Evolutionary conservation across 176 grass and related monocot genomes (phyloP), one percentile per base, ranked within the genome.

Genomic region (Musa beccarii): DNA sequence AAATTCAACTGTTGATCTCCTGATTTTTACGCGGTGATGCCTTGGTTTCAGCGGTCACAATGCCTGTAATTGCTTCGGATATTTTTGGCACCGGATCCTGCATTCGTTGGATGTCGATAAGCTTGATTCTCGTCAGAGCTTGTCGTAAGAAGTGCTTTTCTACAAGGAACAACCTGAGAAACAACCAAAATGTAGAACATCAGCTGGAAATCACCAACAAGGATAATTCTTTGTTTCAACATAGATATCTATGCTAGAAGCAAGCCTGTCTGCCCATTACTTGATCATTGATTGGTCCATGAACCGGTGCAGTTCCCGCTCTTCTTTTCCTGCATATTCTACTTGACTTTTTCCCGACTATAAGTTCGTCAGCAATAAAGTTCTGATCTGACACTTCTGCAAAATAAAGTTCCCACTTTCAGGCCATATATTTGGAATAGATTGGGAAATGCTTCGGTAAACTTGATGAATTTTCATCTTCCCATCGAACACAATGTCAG

Each of bases 321-420:
- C 66, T 86, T 71, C 79, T 93, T 85, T 73, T 87, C 78, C 83
- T 86, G 80, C 51, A 79, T 59, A 55, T 21, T 88, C 55, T 77
- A 70, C 80, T 78, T 57, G 82, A 84, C 81, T 87, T 80, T 62
- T 77, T 75, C 49, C 59, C 84, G 51, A 78, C 69, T 83, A 87
- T 88, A 5, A 54, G 68, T 66, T 87, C 90, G 10, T 85, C 84
- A 11, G 89, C 82, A 66, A 73, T 54, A 71, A 98, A 98, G 83
- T 98, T 98, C 84, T 98, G 95, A 82, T 86, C 95, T 65, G 88
- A 98, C 6, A 93, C 80, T 83, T 98, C 95, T 98, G 88, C 2
- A 79, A 64, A 79, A 79, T 82, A 72, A 79, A 81, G 11, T 25
- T 53, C 28, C 20, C 13, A 26, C 11, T 23, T 16, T 74, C 21